Conservation (phyloP, 2,329 filamentous ascomycete species). For the Alternaria burnsii region DNA sequence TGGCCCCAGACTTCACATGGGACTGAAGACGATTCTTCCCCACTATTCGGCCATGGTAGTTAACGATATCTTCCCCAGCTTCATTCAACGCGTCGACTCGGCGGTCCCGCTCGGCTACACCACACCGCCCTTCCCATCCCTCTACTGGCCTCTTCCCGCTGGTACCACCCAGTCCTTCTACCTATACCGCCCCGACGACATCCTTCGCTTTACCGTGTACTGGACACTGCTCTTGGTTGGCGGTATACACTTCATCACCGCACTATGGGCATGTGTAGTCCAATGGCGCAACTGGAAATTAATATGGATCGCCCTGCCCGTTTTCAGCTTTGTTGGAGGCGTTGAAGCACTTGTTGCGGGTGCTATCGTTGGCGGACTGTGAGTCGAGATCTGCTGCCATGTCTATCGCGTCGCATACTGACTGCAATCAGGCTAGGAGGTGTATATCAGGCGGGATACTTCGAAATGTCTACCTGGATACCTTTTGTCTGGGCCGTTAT, state of each 20-base stretch:
- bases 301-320: slow-evolving; percentile 75
- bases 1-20: not conserved
- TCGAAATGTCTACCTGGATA: slow-evolving; percentile 93
- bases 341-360: slow-evolving; percentile 82
- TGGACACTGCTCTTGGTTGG: slow-evolving; percentile 87
- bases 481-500: slow-evolving; percentile 88
- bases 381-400: slow-evolving; percentile 46
- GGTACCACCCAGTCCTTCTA: slow-evolving; percentile 65
- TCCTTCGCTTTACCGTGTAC: slow-evolving; percentile 85
- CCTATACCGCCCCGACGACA: slow-evolving; percentile 78
- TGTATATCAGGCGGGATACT: slow-evolving; percentile 82
- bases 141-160: slow-evolving; percentile 76
- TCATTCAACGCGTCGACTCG: slow-evolving; percentile 57
- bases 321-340: slow-evolving; percentile 76
- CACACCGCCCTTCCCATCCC: slow-evolving; percentile 78
- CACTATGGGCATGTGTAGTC: slow-evolving; percentile 74
- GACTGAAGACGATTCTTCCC: not conserved
- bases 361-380: slow-evolving; percentile 83
- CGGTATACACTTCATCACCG: slow-evolving; percentile 76
- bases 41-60: not conserved
- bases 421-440: slow-evolving; percentile 70
- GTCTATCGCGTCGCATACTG: slow-evolving; percentile 5
- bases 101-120: slow-evolving; percentile 67
- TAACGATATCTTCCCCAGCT: slow-evolving; percentile 40
- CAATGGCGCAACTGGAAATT: slow-evolving; percentile 67